phyloP scores from a whole-genome alignment of 352 stramenopile genomes.

The Phytophthora syringae region DNA sequence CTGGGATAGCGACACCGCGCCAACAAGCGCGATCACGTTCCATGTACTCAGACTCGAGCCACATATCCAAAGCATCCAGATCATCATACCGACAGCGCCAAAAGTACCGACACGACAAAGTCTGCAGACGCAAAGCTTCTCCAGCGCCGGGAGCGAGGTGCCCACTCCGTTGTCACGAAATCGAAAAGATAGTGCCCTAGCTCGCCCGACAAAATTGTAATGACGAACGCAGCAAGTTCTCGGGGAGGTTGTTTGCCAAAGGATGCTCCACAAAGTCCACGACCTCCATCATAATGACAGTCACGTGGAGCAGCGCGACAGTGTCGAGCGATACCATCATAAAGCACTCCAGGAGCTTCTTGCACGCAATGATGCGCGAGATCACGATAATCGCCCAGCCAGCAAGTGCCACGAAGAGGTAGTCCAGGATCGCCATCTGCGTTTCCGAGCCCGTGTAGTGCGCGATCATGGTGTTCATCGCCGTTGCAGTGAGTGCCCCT shows the following conservation, averaged over 20 bases:
- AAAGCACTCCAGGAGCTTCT: constrained; percentile 60
- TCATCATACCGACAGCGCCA: constrained; percentile 24
- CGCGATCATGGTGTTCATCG: constrained; percentile 64
- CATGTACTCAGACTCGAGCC: constrained; percentile 26
- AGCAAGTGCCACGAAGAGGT: constrained; percentile 64
- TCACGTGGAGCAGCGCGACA: constrained; percentile 56
- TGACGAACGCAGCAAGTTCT: constrained; percentile 58
- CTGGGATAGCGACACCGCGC: constrained; percentile 44
- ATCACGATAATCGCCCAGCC: constrained; percentile 57
- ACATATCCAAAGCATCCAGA: constrained; percentile 29
- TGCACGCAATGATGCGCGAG: constrained; percentile 61
- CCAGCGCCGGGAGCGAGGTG: constrained; percentile 18
- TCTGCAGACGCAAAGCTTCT: constrained; percentile 11
- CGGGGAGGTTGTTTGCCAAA: constrained; percentile 33
- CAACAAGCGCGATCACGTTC: constrained; percentile 45
- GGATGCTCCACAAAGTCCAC: constrained; percentile 63
- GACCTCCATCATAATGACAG: constrained; percentile 71
- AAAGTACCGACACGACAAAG: constrained; percentile 30
- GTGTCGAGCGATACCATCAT: constrained; percentile 65
- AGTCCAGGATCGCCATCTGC: constrained; percentile 59
- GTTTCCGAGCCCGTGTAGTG: constrained; percentile 45
- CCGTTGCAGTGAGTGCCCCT: constrained; percentile 62
- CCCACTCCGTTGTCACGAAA: constrained; percentile 8
- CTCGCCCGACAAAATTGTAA: constrained; percentile 46
- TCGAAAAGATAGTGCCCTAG: constrained; percentile 40